Evolutionary conservation across 345 rosid genomes (phyloP), one percentile per base, ranked within the genome.

Genomic region (Erodium maritimum): DNA sequence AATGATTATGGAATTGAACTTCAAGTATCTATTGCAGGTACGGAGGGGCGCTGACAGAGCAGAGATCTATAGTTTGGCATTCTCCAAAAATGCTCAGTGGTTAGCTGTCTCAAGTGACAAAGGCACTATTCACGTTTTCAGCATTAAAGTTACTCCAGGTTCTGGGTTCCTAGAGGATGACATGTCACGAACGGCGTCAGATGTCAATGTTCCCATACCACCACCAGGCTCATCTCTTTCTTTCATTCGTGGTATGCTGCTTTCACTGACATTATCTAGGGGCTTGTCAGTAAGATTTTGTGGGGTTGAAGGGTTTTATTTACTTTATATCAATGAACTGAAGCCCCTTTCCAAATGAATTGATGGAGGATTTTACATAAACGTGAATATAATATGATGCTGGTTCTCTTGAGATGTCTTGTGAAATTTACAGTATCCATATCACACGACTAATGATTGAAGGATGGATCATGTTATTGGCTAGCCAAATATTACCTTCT

Each of bases 21-120:
- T 37, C 46, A 37, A 37, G 13, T 4, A 37, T 37, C 1, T 5
- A 37, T 37, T 37, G 46, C 46, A 94, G 99, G 86, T 94, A 23
- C 82, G 99, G 69, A 87, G 99, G 66, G 99, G 99, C 69, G 96
- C 97, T 25, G 99, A 94, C 67, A 85, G 99, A 81, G 97, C 99
- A 5, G 99, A 90, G 67, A 84, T 94, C 55, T 80, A 87, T 69
- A 94, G 99, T 70, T 66, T 94, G 83, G 97, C 97, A 14, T 94
- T 94, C 70, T 94, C 97, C 61, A 65, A 95, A 63, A 74, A 80
- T 67, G 85, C 88, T 5, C 85, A 90, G 50, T 85, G 96, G 97
- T 66, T 90, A 54, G 96, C 96, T 42, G 99, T 90, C 65, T 94
- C 99, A 53, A 94, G 99, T 71, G 99, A 90, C 76, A 90, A 94